These are phyloP conservation scores for Cercophora sp. DNA, from an alignment of 495 filamentous ascomycete species.

Conservation along the genomic window DNA sequence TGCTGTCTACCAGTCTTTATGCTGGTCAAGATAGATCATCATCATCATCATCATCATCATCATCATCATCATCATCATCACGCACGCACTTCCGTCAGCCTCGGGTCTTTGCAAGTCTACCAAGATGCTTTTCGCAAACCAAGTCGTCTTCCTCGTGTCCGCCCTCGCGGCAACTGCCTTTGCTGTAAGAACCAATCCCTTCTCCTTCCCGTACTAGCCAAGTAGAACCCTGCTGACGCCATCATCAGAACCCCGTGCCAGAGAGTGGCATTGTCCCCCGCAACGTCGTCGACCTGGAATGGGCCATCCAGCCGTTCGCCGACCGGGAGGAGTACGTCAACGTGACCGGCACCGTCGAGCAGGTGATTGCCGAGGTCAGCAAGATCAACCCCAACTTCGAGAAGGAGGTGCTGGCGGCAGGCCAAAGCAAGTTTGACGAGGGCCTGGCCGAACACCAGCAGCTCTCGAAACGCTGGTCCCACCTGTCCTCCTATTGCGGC, in stretches of 20 bases:
- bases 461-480: not conserved
- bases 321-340: conserved; percentile 1
- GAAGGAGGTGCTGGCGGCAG: not conserved
- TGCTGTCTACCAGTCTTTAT: too few species aligned
- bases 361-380: conserved; percentile 8
- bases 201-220: not conserved
- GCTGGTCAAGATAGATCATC: too few species aligned
- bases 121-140: not conserved
- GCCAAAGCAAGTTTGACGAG: not conserved
- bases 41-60: too few species aligned
- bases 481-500: not conserved
- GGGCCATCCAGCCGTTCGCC: conserved; percentile 13
- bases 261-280: conserved; percentile 9
- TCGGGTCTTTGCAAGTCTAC: too few species aligned
- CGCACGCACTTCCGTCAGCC: too few species aligned
- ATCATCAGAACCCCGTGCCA: not conserved
- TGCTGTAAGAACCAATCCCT: not conserved
- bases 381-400: conserved; percentile 17
- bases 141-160: not conserved
- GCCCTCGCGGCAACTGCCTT: not conserved
- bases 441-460: not conserved
- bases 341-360: conserved; percentile 18
- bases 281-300: conserved; percentile 6
- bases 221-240: not conserved
- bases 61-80: too few species aligned